phyloP scores from a whole-genome alignment of 2,329 filamentous ascomycete genomes.

The Claviceps sp. region DNA sequence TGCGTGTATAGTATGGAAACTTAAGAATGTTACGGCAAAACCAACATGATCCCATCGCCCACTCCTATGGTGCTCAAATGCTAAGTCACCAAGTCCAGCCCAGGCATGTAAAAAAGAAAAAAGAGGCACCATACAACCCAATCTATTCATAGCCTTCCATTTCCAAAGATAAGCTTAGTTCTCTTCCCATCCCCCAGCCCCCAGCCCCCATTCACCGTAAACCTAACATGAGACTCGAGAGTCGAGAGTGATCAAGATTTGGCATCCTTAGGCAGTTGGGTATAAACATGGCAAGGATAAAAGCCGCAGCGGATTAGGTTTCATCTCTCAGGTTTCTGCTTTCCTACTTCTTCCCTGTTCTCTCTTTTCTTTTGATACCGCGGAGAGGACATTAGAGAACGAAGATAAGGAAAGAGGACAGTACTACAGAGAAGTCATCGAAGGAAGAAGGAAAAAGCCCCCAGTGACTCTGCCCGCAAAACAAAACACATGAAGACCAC shows the following conservation, averaged over 20 bases:
- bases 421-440: not conserved
- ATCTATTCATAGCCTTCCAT: constrained; percentile 9
- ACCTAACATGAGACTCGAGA: not conserved
- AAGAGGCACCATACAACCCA: constrained; percentile 13
- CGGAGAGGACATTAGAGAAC: not conserved
- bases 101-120: constrained; percentile 9
- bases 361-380: not conserved
- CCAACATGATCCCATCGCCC: constrained; percentile 19
- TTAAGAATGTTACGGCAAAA: no score
- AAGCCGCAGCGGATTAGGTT: not conserved
- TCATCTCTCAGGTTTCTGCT: not conserved
- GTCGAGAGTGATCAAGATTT: not conserved
- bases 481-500: not conserved
- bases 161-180: not conserved
- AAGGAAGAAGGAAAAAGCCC: not conserved
- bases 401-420: not conserved
- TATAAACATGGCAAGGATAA: not conserved
- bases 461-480: not conserved
- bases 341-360: not conserved
- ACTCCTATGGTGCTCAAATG: constrained; percentile 23
- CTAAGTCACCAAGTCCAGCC: constrained; percentile 16
- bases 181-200: not conserved
- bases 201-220: not conserved
- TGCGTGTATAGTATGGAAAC: no score
- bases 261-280: not conserved